Percentiles rank a stretch among this genome's conserved stretches.
phyloP scores from a whole-genome alignment of 768 basidiomycete species.

The Trametes elegans region DNA sequence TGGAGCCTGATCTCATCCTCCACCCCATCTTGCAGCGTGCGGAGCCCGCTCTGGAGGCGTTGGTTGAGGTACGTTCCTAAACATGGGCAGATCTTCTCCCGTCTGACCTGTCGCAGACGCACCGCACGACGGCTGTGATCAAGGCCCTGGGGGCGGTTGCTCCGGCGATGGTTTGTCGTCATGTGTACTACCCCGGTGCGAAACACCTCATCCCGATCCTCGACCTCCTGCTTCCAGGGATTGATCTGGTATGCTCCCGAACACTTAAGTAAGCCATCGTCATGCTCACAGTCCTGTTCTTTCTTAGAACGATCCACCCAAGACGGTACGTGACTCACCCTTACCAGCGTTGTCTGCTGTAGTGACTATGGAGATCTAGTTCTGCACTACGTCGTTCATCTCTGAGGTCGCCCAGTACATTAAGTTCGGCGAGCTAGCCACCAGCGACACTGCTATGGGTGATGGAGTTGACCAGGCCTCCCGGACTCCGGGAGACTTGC shows the following conservation, averaged over 20 bases:
- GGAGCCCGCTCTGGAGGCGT: conserved; percentile 80
- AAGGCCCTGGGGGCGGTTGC: conserved; percentile 82
- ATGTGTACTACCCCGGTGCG: conserved; percentile 78
- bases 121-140: conserved; percentile 82
- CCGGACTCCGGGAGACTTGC: conserved; percentile 8
- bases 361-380: too few species aligned
- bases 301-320: conserved; percentile 82
- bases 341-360: too few species aligned
- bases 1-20: conserved; percentile 86
- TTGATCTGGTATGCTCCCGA: conserved; percentile 89
- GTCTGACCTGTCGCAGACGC: conserved; percentile 48
- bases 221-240: conserved; percentile 79
- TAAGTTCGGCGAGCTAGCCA: conserved; percentile 64
- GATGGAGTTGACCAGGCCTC: conserved; percentile 24
- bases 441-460: conserved; percentile 15
- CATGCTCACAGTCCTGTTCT: too few species aligned
- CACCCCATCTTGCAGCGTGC: conserved; percentile 81
- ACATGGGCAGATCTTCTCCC: neutral
- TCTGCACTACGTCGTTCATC: conserved; percentile 75
- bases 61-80: conserved; percentile 63
- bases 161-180: conserved; percentile 74
- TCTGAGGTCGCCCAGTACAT: conserved; percentile 74
- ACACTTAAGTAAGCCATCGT: too few species aligned
- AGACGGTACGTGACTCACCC: conserved; percentile 71
- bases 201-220: conserved; percentile 80